Conservation (phyloP, 1,139 yeast genomes). For the Debaryomyces sp. region DNA sequence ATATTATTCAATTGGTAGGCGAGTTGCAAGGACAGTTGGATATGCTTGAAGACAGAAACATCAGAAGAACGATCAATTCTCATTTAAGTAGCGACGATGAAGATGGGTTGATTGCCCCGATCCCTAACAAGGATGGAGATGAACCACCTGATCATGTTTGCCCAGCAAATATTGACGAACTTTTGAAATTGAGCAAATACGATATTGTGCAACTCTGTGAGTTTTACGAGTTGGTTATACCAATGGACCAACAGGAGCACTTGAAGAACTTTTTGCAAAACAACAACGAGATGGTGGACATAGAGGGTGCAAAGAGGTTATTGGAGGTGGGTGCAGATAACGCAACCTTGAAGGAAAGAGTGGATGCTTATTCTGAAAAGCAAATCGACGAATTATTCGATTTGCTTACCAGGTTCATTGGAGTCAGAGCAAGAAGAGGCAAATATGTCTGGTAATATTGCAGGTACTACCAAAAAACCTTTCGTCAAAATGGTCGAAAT, state of each 20-base stretch:
- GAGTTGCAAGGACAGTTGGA: conserved; percentile 90
- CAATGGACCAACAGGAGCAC: conserved; percentile 50
- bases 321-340: conserved; percentile 25
- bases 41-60: conserved; percentile 63
- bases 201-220: conserved; percentile 57
- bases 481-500: not conserved
- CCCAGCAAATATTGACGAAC: conserved; percentile 63
- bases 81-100: conserved; percentile 18
- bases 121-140: conserved; percentile 74
- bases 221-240: conserved; percentile 70
- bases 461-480: not conserved
- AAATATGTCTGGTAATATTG: conserved; percentile 49
- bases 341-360: conserved; percentile 42
- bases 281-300: conserved; percentile 26
- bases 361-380: conserved; percentile 26
- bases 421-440: conserved; percentile 58
- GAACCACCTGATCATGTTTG: conserved; percentile 54
- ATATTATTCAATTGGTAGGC: conserved; percentile 79
- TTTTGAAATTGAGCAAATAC: conserved; percentile 46
- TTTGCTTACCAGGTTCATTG: conserved; percentile 69
- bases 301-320: conserved; percentile 38
- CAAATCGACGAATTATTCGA: conserved; percentile 55
- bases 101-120: conserved; percentile 23
- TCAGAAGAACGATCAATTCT: conserved; percentile 58
- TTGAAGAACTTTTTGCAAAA: conserved; percentile 51